Evolutionary conservation across 2,329 filamentous ascomycete genomes (phyloP).

Genomic region (Monilinia vaccinii-corymbosi): DNA sequence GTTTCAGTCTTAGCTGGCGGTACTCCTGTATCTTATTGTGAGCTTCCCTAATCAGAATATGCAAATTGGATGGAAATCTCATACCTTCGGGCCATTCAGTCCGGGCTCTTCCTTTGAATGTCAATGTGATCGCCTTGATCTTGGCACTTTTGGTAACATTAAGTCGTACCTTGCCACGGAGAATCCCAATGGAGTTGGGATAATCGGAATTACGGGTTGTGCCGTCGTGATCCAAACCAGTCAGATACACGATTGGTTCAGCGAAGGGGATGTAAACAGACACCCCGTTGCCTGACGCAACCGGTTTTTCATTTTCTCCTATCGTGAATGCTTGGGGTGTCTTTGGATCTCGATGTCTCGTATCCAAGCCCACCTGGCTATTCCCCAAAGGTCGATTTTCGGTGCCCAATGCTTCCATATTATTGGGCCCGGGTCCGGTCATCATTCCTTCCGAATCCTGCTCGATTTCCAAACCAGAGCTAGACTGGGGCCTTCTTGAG

Average conservation of each 20-base stretch:
- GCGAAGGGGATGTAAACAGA: slow-evolving; percentile 65
- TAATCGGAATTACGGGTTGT: slow-evolving; percentile 21
- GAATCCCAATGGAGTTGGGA: slow-evolving; percentile 54
- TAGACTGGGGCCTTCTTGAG: slow-evolving; percentile 18
- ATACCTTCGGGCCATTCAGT: slow-evolving; percentile 95
- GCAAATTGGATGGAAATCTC: slow-evolving; percentile 26
- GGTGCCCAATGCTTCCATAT: neutral
- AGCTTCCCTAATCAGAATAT: neutral
- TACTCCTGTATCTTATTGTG: slow-evolving; percentile 46
- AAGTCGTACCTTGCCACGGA: slow-evolving; percentile 75
- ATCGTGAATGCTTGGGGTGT: neutral
- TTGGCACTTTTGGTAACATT: slow-evolving; percentile 84
- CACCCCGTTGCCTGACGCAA: slow-evolving; percentile 71
- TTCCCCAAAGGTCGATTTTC: neutral
- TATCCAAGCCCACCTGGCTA: slow-evolving; percentile 2
- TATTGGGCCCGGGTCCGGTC: slow-evolving; percentile 16
- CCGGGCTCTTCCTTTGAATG: slow-evolving; percentile 72
- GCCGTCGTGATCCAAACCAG: slow-evolving; percentile 58
- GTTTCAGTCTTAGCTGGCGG: slow-evolving; percentile 78
- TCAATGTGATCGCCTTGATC: slow-evolving; percentile 82
- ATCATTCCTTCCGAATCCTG: slow-evolving; percentile 12
- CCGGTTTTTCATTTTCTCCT: slow-evolving; percentile 48
- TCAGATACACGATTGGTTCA: slow-evolving; percentile 72
- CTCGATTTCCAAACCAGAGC: slow-evolving; percentile 4
- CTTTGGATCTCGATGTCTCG: neutral